Conservation (phyloP, 2,329 filamentous ascomycete species). For the Cladosporium sp. region DNA sequence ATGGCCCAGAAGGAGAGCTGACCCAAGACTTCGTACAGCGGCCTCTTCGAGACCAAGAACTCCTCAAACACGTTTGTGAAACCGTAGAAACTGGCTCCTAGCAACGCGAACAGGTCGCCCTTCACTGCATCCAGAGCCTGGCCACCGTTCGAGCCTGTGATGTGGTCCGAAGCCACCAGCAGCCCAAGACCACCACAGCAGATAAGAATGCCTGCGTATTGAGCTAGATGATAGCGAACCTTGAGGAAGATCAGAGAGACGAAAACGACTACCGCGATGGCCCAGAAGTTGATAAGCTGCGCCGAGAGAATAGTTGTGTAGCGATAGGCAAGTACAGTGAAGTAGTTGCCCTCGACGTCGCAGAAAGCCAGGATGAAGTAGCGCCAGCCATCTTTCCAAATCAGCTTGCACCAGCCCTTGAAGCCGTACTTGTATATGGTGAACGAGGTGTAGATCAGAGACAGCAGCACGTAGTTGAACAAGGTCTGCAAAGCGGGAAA, state of each 20-base stretch:
- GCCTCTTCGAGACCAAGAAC: slow-evolving; percentile 81
- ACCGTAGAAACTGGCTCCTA: slow-evolving; percentile 88
- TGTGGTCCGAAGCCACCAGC: slow-evolving; percentile 80
- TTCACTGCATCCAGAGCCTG: slow-evolving; percentile 66
- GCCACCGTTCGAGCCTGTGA: slow-evolving; percentile 70
- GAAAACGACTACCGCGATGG: slow-evolving; percentile 85
- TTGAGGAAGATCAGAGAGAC: slow-evolving; percentile 77
- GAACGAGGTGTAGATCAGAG: slow-evolving; percentile 73
- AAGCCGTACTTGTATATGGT: slow-evolving; percentile 77
- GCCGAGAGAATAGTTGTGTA: slow-evolving; percentile 89
- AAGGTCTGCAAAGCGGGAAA: slow-evolving; percentile 95
- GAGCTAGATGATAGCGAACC: slow-evolving; percentile 84
- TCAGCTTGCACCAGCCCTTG: slow-evolving; percentile 61
- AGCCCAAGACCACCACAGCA: slow-evolving; percentile 89
- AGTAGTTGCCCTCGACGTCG: slow-evolving; percentile 97
- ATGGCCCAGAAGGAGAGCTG: slow-evolving; percentile 86
- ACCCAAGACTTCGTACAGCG: slow-evolving; percentile 87
- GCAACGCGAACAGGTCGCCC: slow-evolving; percentile 85
- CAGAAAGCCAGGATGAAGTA: slow-evolving; percentile 90
- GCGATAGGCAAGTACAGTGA: slow-evolving; percentile 88
- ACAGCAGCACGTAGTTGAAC: slow-evolving; percentile 88
- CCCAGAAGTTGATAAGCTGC: slow-evolving; percentile 98
- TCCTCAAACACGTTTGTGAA: slow-evolving; percentile 89
- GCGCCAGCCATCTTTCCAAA: slow-evolving; percentile 77
- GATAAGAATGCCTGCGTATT: slow-evolving; percentile 81